These are phyloP conservation scores for Paracoccidioides lutzii DNA, from an alignment of 2,329 filamentous ascomycete genomes.

Conservation along the genomic window DNA sequence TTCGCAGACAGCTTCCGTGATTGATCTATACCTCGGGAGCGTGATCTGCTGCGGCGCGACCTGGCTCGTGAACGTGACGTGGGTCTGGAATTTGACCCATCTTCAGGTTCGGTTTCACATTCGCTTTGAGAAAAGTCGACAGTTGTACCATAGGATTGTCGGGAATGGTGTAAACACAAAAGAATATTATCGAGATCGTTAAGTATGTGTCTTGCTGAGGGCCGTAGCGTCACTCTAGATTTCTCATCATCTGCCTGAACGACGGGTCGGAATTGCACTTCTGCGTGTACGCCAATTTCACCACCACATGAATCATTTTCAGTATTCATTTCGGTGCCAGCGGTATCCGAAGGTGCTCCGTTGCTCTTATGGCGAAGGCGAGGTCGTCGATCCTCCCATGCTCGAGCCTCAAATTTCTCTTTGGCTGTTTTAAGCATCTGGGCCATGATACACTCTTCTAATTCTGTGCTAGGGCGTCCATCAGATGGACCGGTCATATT, in stretches of 20 bases:
- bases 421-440: conserved; percentile 55
- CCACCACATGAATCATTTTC: conserved; percentile 12
- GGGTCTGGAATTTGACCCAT: conserved; percentile 14
- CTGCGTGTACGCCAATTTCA: conserved; percentile 10
- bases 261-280: conserved; percentile 30
- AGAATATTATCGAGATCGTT: conserved; percentile 57
- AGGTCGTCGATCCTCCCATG: conserved; percentile 16
- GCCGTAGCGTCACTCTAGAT: conserved; percentile 52
- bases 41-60: conserved; percentile 8
- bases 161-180: conserved; percentile 54
- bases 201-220: conserved; percentile 58
- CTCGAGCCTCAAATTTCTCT: conserved; percentile 42
- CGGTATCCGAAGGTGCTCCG: conserved; percentile 10
- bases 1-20: not conserved
- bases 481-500: conserved; percentile 37
- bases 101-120: conserved; percentile 20
- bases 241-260: conserved; percentile 58
- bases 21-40: conserved; percentile 17
- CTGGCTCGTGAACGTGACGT: conserved; percentile 7
- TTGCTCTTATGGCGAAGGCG: conserved; percentile 1
- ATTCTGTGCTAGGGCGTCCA: conserved; percentile 42
- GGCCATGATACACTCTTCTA: conserved; percentile 61
- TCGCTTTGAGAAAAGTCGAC: conserved; percentile 19
- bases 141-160: conserved; percentile 37
- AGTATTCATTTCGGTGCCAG: conserved; percentile 8